Evolutionary conservation across 2,329 filamentous ascomycete genomes (phyloP), one percentile per base, ranked within the genome.

Genomic region (Ophiosphaerella narmari): DNA sequence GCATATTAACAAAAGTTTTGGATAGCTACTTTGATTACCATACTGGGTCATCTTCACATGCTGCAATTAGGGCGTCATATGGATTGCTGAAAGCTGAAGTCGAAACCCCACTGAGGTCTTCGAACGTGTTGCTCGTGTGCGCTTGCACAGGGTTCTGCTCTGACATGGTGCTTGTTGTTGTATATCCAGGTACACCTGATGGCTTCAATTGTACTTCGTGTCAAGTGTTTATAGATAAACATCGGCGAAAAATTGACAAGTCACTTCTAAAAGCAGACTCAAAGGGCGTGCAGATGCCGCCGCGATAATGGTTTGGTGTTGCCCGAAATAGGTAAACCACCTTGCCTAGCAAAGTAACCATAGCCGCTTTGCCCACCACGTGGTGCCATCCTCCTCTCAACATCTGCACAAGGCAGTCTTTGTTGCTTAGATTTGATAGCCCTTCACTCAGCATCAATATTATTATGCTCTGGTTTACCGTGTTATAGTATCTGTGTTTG

Each of bases 1-100:
- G 23, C 12, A 12, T 33, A 16, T 39, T 13, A 21, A 16, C 14
- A 33, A 18, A 5, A 21, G 29, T 29, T 7, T n/a, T 29, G 21
- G 3, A n/a, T 12, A 5, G 13, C 9, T 11, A 8, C 18, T 34
- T 11, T 13, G 16, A 11, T 11, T 23, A n/a, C 21, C 38, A 6
- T 14, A 93, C 90, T 46, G 85, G 77, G 59, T 90, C 78, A 68
- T 88, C 77, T 40, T 85, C 74, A 67, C 87, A 91, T 8, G 82
- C 81, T 36, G 81, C 72, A 50, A 96, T 88, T 51, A 95, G 75
- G 14, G 86, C 84, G 59, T 89, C 81, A 68, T 92, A 94, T 1
- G 90, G 90, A 59, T 94, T 95, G 66, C 84, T 82, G 37, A 76
- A 78, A 33, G 55, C 64, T 39, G 50, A 63, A 35, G 70, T 68